Conservation (phyloP, 345 rosid genomes). For the Clarkia xantiana region DNA sequence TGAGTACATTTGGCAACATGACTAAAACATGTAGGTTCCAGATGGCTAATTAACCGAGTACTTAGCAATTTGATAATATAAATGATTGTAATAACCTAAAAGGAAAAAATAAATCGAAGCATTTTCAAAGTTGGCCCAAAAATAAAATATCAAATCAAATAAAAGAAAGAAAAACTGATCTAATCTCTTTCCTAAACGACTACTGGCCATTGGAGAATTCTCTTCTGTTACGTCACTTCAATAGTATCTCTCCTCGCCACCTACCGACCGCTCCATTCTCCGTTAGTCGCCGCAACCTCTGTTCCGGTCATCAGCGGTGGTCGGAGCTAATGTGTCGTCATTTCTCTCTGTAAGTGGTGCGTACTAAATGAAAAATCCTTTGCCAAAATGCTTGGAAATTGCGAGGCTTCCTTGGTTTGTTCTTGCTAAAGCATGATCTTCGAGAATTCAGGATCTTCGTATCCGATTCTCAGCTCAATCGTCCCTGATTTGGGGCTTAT, state of each 20-base stretch:
- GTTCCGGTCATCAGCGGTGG: too few species aligned
- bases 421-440: background rate
- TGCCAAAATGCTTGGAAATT: background rate
- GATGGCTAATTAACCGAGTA: too few species aligned
- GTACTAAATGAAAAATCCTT: too few species aligned
- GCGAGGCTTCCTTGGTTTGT: background rate
- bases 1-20: too few species aligned
- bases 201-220: background rate
- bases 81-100: too few species aligned
- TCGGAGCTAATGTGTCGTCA: background rate
- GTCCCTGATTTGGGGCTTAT: background rate
- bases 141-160: too few species aligned
- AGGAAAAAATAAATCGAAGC: too few species aligned
- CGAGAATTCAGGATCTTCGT: background rate
- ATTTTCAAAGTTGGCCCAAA: too few species aligned
- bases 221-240: background rate
- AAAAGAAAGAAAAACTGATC: too few species aligned
- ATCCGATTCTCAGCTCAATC: background rate
- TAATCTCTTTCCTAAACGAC: too few species aligned
- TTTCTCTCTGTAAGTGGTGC: conserved; percentile 2
- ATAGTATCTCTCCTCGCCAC: background rate
- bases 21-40: too few species aligned
- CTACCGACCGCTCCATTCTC: background rate
- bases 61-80: too few species aligned
- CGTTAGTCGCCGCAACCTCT: background rate